These are phyloP conservation scores for Pancytospora philotis DNA, from an alignment of 371 early-diverging fungal genomes.

Conservation along the genomic window DNA sequence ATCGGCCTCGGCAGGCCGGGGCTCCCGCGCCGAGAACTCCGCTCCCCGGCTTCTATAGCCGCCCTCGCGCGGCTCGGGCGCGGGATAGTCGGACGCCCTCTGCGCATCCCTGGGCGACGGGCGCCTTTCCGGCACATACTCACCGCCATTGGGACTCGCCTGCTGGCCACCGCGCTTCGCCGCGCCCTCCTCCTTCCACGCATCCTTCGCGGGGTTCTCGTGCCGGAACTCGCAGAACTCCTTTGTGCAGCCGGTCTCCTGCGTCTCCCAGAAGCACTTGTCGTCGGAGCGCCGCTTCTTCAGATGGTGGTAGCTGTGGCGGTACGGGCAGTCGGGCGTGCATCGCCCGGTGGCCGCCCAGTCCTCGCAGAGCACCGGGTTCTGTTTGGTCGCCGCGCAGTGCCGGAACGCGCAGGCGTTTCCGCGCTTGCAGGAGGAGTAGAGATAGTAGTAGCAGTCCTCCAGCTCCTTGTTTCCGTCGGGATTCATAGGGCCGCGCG, in stretches of 20 bases:
- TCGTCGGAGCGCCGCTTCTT: conserved; percentile 44
- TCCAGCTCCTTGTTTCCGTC: conserved; percentile 36
- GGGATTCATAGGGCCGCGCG: too few relatives aligned
- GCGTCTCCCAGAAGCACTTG: conserved; percentile 58
- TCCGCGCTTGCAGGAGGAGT: conserved; percentile 52
- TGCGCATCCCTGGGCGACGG: too few relatives aligned
- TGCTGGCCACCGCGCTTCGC: too few relatives aligned
- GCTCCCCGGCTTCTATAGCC: too few relatives aligned
- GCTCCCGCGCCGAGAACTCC: too few relatives aligned
- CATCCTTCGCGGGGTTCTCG: conserved; percentile 37
- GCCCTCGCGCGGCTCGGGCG: too few relatives aligned
- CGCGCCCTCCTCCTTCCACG: too few relatives aligned
- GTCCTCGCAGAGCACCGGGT: conserved; percentile 46
- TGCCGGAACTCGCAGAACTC: conserved; percentile 56
- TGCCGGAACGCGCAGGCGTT: conserved; percentile 55
- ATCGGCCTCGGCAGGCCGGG: too few relatives aligned
- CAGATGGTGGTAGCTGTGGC: conserved; percentile 57
- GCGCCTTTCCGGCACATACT: too few relatives aligned
- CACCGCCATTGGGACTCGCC: too few relatives aligned
- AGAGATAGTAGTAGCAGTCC: conserved; percentile 61
- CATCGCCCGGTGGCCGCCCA: conserved; percentile 52
- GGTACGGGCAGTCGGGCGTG: conserved; percentile 48
- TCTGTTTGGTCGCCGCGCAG: conserved; percentile 45
- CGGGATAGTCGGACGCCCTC: too few relatives aligned
- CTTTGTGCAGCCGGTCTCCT: conserved; percentile 53